phyloP scores from a whole-genome alignment of 179 eudicot species.

The Kewa caespitosa region DNA sequence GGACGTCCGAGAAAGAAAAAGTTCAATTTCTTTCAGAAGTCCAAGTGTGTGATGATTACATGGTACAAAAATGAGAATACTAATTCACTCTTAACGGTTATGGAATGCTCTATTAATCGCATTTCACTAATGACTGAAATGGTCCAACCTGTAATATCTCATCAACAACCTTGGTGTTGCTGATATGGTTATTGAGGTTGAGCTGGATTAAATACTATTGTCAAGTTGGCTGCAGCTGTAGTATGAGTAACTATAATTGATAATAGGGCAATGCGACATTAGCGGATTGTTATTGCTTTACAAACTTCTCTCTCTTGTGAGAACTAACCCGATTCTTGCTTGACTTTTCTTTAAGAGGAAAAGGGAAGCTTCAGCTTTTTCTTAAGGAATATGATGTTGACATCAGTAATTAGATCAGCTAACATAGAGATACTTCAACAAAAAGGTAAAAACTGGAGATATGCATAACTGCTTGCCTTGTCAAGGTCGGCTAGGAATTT shows the following conservation, averaged over 20 bases:
- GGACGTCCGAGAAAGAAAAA: conserved; percentile 37
- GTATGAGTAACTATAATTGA: background rate
- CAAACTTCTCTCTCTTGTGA: background rate
- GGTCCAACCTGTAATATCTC: background rate
- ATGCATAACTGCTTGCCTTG: too few species aligned
- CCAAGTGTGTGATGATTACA: conserved; percentile 38
- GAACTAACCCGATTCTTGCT: conserved; percentile 1
- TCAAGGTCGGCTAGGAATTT: too few species aligned
- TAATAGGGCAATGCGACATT: background rate
- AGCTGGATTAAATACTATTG: background rate
- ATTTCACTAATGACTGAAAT: background rate
- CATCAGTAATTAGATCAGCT: background rate
- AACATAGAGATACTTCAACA: background rate
- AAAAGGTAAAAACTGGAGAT: background rate
- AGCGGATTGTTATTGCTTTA: background rate
- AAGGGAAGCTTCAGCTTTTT: background rate
- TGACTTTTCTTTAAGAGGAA: background rate
- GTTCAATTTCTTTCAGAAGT: conserved; percentile 40
- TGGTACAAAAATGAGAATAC: conserved; percentile 36
- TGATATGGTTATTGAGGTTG: background rate
- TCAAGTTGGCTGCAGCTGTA: background rate
- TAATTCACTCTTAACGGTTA: background rate
- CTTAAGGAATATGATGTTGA: too few species aligned
- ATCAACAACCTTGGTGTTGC: background rate
- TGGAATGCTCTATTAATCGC: background rate